Evolutionary conservation across 345 rosid genomes (phyloP).

Genomic region (Boechera stricta): DNA sequence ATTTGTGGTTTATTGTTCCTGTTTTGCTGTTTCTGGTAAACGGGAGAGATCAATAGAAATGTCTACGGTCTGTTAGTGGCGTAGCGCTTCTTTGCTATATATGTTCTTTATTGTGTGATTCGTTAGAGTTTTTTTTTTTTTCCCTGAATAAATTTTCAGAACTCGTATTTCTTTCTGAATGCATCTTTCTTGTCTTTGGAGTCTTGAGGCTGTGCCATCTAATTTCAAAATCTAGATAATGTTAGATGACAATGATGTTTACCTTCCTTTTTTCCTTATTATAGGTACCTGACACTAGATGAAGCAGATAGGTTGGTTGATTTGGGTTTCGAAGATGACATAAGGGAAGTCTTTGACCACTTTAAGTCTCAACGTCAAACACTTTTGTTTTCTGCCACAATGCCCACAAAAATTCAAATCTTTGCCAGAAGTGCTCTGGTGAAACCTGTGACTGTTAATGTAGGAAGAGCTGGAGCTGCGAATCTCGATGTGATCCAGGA

Average conservation of each 20-base stretch:
- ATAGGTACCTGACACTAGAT: slow-evolving; percentile 87
- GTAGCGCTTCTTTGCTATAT: background rate
- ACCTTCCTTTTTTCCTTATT: slow-evolving; percentile 34
- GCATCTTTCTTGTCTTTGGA: background rate
- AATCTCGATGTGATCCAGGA: slow-evolving; percentile 97
- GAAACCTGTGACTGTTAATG: slow-evolving; percentile 84
- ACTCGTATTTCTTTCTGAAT: background rate
- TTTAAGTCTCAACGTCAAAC: slow-evolving; percentile 94
- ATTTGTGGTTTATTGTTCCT: slow-evolving; percentile 6
- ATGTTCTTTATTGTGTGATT: background rate
- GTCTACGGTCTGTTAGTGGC: background rate
- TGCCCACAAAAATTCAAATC: slow-evolving; percentile 93
- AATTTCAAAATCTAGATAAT: background rate
- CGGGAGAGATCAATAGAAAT: background rate
- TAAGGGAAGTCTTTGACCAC: slow-evolving; percentile 93
- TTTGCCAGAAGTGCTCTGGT: slow-evolving; percentile 91
- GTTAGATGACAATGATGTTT: slow-evolving; percentile 22
- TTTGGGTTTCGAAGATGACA: slow-evolving; percentile 97
- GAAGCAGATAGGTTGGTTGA: slow-evolving; percentile 97
- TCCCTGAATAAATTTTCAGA: background rate
- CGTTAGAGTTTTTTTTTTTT: background rate
- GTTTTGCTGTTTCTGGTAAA: background rate
- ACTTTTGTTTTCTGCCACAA: slow-evolving; percentile 89
- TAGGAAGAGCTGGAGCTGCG: slow-evolving; percentile 98
- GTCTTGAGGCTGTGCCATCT: slow-evolving; percentile 13